Base-by-base conservation (phyloP, 352 stramenopile species). In the Discostella stelligera region DNA sequence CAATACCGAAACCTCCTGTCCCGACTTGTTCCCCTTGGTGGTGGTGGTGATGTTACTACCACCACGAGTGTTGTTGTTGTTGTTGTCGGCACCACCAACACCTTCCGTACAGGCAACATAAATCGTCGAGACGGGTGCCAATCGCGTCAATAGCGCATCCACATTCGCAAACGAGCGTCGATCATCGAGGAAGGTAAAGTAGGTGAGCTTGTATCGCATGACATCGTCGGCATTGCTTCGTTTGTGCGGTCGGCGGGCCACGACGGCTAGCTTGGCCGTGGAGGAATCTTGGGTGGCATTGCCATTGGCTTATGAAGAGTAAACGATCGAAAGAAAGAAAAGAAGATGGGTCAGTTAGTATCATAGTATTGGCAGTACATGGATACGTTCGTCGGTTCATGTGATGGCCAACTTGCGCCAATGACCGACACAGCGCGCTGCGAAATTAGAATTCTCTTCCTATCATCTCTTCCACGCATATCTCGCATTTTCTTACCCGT, bases 141-240 rank as follows among this genome's bases (percentile, higher is more conserved):
- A 58, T 55, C 74, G 53, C 18, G 79, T 86, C 27, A 89, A 46
- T 14, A 89, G 58, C 25, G 79, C 74, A 63, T 89, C 83, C 8
- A 87, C 23, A 59, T 87, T 80, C 16, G 79, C 80, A 64, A 83
- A 89, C 23, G 69, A 65, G 3, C 59, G 39, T 16, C 52, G 75
- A 58, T 87, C 78, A 50, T 89, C 83, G 14, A 84, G 53, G 37
- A 89, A 89, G 32, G 74, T 69, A 59, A 82, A 82, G 48, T 87
- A 82, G 56, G 76, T 54, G 13, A 89, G 56, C 30, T 74, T 71
- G 59, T 87, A 71, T 11, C 63, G 58, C 9, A 80, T 53, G 14
- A 59, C 27, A 67, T 87, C 83, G 3, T 63, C 54, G 37, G 64
- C 20, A 13, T 23, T 59, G 39, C 21, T 30, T 5, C 68, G 64